phyloP scores from a whole-genome alignment of 139 green algal genomes.

The Chlamydomonas sphaeroides region DNA sequence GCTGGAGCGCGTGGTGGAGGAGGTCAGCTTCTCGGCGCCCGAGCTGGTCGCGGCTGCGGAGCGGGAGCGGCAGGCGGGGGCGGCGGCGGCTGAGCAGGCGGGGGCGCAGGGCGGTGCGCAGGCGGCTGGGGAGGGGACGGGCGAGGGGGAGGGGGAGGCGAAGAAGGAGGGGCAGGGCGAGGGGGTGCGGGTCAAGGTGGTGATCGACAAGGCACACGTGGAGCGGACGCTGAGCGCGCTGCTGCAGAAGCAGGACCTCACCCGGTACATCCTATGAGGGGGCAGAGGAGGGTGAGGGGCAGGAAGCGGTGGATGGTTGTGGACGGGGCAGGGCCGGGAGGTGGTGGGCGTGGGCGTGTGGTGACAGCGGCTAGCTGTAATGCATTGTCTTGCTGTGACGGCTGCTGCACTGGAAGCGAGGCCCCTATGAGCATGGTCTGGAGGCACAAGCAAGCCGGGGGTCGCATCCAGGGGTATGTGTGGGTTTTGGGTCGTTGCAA shows the following conservation, averaged over 20 bases:
- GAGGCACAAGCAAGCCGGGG: too few species aligned
- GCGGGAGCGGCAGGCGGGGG: conserved; percentile 7
- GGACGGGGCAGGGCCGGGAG: too few species aligned
- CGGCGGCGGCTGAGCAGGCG: background rate
- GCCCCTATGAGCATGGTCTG: too few species aligned
- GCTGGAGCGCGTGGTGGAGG: conserved; percentile 93
- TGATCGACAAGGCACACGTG: conserved; percentile 75
- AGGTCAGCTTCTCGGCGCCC: conserved; percentile 92
- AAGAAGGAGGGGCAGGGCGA: background rate
- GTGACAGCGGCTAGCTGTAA: background rate
- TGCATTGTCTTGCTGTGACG: too few species aligned
- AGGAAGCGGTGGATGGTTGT: too few species aligned
- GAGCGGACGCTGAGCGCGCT: conserved; percentile 66
- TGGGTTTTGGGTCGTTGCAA: too few species aligned
- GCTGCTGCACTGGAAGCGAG: too few species aligned
- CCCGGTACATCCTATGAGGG: conserved; percentile 76
- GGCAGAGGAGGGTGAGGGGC: too few species aligned
- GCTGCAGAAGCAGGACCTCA: conserved; percentile 81
- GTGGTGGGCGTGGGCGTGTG: too few species aligned
- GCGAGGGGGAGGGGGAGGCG: background rate
- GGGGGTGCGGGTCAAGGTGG: conserved; percentile 37
- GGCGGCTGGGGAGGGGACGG: too few species aligned
- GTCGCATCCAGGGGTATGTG: too few species aligned
- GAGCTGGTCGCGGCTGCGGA: conserved; percentile 68
- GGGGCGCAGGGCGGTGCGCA: background rate